These are phyloP conservation scores for Eruca vesicaria DNA, from an alignment of 441 rosid genomes.

Conservation along the genomic window DNA sequence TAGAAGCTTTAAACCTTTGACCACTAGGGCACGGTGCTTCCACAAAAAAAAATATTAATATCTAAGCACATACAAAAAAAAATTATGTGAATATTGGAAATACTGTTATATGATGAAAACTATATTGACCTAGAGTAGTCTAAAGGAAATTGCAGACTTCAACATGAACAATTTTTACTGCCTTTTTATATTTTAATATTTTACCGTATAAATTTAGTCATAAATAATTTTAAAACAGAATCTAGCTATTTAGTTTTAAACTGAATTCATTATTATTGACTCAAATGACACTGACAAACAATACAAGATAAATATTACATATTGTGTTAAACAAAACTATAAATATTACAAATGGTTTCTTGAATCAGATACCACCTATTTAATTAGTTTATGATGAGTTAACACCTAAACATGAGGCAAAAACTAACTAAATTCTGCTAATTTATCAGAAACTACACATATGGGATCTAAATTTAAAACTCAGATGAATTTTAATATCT, in stretches of 20 bases:
- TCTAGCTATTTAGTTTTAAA: background rate
- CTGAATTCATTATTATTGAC: background rate
- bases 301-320: too few species aligned
- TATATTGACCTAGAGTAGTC: background rate
- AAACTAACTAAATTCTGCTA: background rate
- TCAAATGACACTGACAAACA: background rate
- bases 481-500: background rate
- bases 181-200: too few species aligned
- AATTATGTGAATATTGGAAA: background rate
- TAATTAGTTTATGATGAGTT: too few species aligned
- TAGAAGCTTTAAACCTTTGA: too few species aligned
- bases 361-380: background rate
- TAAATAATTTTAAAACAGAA: too few species aligned
- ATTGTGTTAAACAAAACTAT: too few species aligned
- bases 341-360: too few species aligned
- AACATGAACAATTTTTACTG: background rate
- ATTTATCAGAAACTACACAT: background rate
- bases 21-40: too few species aligned
- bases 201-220: background rate
- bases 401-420: background rate
- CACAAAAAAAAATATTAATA: too few species aligned
- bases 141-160: background rate
- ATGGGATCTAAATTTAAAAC: background rate
- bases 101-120: background rate
- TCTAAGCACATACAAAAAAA: too few species aligned